Evolutionary conservation across 495 filamentous ascomycete species (phyloP).

Genomic region (Gamarada debralockiae): DNA sequence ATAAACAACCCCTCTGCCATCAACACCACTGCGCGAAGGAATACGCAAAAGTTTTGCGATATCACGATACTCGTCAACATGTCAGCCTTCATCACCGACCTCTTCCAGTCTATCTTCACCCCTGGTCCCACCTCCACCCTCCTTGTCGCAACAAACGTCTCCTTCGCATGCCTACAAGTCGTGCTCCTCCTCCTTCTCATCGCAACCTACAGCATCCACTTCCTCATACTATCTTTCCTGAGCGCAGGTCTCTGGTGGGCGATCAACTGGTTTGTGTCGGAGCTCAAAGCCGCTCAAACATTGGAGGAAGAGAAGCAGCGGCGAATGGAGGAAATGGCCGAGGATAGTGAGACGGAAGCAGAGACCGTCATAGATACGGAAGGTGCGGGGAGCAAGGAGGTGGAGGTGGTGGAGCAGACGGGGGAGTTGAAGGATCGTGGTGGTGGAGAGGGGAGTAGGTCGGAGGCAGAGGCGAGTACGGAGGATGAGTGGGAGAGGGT

Average conservation of each 20-base stretch:
- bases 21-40: not conserved
- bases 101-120: conserved; percentile 74
- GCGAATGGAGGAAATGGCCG: conserved; percentile 23
- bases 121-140: conserved; percentile 69
- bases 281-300: conserved; percentile 63
- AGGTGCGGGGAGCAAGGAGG: conserved; percentile 15
- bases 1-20: not conserved
- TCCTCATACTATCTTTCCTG: conserved; percentile 72
- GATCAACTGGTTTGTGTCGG: conserved; percentile 94
- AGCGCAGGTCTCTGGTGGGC: conserved; percentile 81
- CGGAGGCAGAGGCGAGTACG: conserved; percentile 45
- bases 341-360: conserved; percentile 44
- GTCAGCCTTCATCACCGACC: conserved; percentile 74
- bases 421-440: conserved; percentile 19
- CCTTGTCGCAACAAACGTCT: conserved; percentile 82
- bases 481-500: conserved; percentile 60
- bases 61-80: conserved; percentile 40
- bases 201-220: conserved; percentile 85
- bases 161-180: conserved; percentile 80
- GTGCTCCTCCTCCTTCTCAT: conserved; percentile 72
- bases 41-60: too few relatives aligned
- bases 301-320: conserved; percentile 57
- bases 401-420: conserved; percentile 14
- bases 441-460: conserved; percentile 8
- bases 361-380: conserved; percentile 30